phyloP scores from a whole-genome alignment of 306 rosid genomes.

The Spatholobus suberectus region DNA sequence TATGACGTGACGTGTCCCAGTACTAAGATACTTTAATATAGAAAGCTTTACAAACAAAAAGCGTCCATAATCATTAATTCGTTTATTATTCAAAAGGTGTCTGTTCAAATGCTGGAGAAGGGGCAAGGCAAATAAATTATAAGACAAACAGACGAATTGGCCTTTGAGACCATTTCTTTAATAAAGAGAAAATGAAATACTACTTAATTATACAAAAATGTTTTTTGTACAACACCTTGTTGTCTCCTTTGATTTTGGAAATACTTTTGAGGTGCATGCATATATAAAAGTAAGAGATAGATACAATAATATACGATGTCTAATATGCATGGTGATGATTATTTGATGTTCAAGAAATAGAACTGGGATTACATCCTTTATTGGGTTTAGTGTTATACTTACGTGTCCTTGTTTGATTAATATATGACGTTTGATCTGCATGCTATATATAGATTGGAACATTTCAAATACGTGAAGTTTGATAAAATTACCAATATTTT shows the following conservation, averaged over 20 bases:
- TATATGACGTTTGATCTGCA: constrained; percentile 1
- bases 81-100: constrained; percentile 10
- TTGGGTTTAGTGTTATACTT: background rate
- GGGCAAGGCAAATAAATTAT: background rate
- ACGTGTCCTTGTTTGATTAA: background rate
- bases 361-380: no score
- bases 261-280: background rate
- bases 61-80: background rate
- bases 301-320: no score
- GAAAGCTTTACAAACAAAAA: constrained; percentile 17
- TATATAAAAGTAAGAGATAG: background rate
- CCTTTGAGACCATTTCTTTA: background rate
- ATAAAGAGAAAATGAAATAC: background rate
- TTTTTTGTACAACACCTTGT: background rate
- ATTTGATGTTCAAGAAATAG: no score
- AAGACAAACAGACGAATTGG: background rate
- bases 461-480: background rate
- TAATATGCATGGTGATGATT: no score
- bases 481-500: background rate
- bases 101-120: background rate
- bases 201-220: background rate
- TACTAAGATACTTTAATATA: background rate
- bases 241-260: background rate
- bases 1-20: background rate
- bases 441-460: background rate